Evolutionary conservation across 1,284 basidiomycete genomes (phyloP).

Genomic region (Cryptococcus floricola): DNA sequence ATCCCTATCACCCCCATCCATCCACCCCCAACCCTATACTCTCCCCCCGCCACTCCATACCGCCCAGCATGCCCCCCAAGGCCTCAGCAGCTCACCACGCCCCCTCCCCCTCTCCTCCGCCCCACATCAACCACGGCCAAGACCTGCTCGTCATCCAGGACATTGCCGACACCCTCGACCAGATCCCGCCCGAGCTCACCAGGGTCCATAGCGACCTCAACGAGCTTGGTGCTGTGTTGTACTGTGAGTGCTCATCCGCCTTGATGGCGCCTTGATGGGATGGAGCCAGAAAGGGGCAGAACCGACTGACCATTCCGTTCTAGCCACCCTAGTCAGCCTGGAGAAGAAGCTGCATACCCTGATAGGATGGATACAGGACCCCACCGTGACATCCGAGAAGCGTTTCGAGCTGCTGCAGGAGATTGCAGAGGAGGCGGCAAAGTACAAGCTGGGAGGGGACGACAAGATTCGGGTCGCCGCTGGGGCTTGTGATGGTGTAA

Average conservation of each 20-base stretch:
- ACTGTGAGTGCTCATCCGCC: conserved; percentile 50
- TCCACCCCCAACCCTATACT: not conserved
- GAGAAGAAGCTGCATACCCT: conserved; percentile 71
- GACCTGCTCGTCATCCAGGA: conserved; percentile 59
- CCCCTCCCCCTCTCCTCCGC: conserved; percentile 54
- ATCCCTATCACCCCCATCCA: too few relatives aligned
- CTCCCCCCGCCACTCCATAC: not conserved
- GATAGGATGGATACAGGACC: conserved; percentile 68
- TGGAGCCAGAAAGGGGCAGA: not conserved
- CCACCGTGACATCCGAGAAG: conserved; percentile 64
- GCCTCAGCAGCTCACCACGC: not conserved
- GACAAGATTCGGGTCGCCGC: conserved; percentile 98
- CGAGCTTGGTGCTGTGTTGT: conserved; percentile 95
- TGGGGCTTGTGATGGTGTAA: conserved; percentile 79
- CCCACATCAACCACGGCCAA: conserved; percentile 54
- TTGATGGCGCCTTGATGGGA: not conserved
- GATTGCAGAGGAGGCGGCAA: conserved; percentile 86
- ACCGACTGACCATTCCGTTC: not conserved
- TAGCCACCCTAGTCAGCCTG: conserved; percentile 70
- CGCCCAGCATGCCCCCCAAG: not conserved
- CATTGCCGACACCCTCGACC: conserved; percentile 87
- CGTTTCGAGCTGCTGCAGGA: conserved; percentile 83
- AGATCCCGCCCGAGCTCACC: conserved; percentile 89
- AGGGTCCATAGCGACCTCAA: conserved; percentile 91
- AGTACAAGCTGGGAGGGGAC: conserved; percentile 91